Conservation (phyloP, 2,329 filamentous ascomycete species). For the Diaporthe caulivora region DNA sequence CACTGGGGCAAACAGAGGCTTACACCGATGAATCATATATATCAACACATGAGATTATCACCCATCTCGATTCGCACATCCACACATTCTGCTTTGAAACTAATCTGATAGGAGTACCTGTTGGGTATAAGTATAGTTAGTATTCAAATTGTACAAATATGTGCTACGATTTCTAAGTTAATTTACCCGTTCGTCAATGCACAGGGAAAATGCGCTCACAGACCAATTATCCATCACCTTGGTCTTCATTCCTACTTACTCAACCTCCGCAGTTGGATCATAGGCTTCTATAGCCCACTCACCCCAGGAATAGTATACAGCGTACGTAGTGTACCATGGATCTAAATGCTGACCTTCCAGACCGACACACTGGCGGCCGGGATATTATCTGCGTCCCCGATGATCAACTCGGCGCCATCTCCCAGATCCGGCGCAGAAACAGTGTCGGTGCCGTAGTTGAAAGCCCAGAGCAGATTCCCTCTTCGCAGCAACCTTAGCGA, state of each 20-base stretch:
- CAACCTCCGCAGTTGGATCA: not conserved
- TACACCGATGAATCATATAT: too few species aligned
- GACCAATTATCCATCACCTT: too few species aligned
- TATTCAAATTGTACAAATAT: too few species aligned
- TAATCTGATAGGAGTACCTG: too few species aligned
- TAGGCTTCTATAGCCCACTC: not conserved
- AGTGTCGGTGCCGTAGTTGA: slow-evolving; percentile 42
- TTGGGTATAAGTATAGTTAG: too few species aligned
- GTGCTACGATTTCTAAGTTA: too few species aligned
- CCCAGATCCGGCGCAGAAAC: slow-evolving; percentile 38
- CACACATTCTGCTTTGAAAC: too few species aligned
- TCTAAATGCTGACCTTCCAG: slow-evolving; percentile 35
- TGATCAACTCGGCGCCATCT: slow-evolving; percentile 23
- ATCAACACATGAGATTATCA: too few species aligned
- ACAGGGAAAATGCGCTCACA: too few species aligned
- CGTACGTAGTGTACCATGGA: not conserved
- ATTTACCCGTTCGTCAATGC: not conserved
- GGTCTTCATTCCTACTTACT: not conserved
- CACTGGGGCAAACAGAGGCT: too few species aligned
- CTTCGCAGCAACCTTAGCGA: slow-evolving; percentile 40
- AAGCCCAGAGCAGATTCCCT: slow-evolving; percentile 42
- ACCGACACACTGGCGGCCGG: slow-evolving; percentile 41
- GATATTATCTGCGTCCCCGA: slow-evolving; percentile 40
- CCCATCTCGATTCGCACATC: too few species aligned
- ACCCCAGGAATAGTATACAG: not conserved